Base-by-base conservation (phyloP, 345 rosid genomes). In the Linum tenue region DNA sequence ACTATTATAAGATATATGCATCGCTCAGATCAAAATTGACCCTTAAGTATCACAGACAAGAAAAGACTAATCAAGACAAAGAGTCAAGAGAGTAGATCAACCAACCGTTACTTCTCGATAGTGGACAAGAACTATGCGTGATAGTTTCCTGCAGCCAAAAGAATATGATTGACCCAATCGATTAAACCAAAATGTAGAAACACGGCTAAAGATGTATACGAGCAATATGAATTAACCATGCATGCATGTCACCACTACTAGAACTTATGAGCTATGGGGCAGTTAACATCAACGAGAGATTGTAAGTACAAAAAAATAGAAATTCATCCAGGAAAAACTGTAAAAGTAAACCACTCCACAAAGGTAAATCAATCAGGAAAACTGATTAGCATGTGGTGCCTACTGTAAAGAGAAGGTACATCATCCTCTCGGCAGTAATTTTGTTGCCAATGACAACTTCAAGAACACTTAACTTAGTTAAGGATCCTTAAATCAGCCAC, bases 71-170 rank as follows among this genome's bases (percentile, higher is more conserved):
- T 43, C 10, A 43, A 43, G 50, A 43, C 10, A 7, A 43, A 43
- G 50, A 5, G 6, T 43, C 3, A 9, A 38, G 17, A 9, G 0
- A 38, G 14, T 5, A 14, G 42, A 7, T n/a, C 31, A 65, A 59
- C 11, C 37, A 56, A 90, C 99, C 97, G 84, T 86, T 39, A 94
- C 96, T 74, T 88, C 97, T 37, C 81, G 82, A 70, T 90, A 94
- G 73, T 94, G 99, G 60, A 94, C 99, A 68, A 94, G 81, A 75
- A 88, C 99, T 61, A 94, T 90, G 76, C 85, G 83, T 3, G 88
- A 79, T 64, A 79, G 86, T 69, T 88, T 85, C 83, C 99, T 90
- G 95, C 77, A 78, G 57, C 58, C 4, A 56, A 11, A 56, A 56
- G 17, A 35, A 65, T 57, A 69, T 75, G 68, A 50, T 11, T 41